These are phyloP conservation scores for Ogataea parapolymorpha DNA, from an alignment of 805 yeast species.

Conservation along the genomic window DNA sequence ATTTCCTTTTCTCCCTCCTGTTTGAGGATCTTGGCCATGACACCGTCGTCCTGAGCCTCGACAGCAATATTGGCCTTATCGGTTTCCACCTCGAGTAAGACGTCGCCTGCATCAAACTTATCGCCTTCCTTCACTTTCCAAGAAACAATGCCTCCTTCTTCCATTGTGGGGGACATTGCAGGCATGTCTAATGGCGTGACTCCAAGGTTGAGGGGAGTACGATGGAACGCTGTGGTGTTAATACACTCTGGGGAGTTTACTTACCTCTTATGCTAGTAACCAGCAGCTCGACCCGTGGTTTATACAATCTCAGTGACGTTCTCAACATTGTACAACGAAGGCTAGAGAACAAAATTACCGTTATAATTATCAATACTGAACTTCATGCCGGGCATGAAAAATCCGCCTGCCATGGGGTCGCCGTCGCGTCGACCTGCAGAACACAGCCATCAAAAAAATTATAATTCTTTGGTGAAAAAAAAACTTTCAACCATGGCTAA, in stretches of 20 bases:
- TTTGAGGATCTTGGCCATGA: conserved; percentile 69
- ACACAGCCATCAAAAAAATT: conserved; percentile 12
- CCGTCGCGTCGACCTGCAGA: conserved; percentile 1
- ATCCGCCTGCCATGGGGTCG: conserved; percentile 7
- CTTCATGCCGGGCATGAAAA: conserved; percentile 11
- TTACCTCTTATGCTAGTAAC: conserved; percentile 12
- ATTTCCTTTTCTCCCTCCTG: conserved; percentile 76
- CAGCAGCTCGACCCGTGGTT: conserved; percentile 7
- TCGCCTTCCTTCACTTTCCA: conserved; percentile 88
- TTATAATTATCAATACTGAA: background rate
- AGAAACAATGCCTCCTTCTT: conserved; percentile 84
- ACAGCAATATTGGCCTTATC: conserved; percentile 83
- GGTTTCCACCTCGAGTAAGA: conserved; percentile 76
- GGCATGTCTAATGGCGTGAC: conserved; percentile 79
- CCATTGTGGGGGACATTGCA: conserved; percentile 99
- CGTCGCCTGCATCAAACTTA: conserved; percentile 76
- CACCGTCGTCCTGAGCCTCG: conserved; percentile 90
- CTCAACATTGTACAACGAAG: conserved; percentile 16
- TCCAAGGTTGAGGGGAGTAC: conserved; percentile 26
- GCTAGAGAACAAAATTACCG: background rate
- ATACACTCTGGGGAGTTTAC: background rate
- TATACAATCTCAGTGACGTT: conserved; percentile 10
- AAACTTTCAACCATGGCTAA: conserved; percentile 32
- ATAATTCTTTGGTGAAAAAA: conserved; percentile 2
- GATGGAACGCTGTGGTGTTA: conserved; percentile 30